phyloP scores from a whole-genome alignment of 2,329 filamentous ascomycete genomes.

The Paecilomyces sp. region DNA sequence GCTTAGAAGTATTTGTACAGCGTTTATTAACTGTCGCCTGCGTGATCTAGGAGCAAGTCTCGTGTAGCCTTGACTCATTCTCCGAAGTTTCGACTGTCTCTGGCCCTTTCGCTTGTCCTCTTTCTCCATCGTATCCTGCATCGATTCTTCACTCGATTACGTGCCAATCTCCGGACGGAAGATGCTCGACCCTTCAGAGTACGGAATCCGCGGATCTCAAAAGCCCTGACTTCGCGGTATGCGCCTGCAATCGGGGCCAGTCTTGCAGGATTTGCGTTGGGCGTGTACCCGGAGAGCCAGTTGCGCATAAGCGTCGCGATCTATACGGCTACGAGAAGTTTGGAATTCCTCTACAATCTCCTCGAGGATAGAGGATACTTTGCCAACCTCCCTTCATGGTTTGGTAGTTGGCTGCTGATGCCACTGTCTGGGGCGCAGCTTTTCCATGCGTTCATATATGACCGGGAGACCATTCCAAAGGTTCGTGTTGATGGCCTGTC shows the following conservation, averaged over 20 bases:
- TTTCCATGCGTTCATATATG: constrained; percentile 68
- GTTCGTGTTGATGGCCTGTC: constrained; percentile 32
- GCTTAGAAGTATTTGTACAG: not conserved
- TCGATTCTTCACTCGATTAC: constrained; percentile 77
- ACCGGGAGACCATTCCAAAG: constrained; percentile 64
- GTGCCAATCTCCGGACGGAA: constrained; percentile 70
- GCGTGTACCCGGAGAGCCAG: constrained; percentile 64
- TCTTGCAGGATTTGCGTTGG: constrained; percentile 74
- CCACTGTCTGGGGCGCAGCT: constrained; percentile 70
- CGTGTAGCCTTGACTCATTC: constrained; percentile 45
- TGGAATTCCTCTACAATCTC: constrained; percentile 82
- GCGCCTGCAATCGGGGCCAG: constrained; percentile 88
- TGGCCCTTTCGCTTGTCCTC: constrained; percentile 77
- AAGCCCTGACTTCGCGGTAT: constrained; percentile 70
- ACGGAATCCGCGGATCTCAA: constrained; percentile 71
- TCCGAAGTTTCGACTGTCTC: constrained; percentile 66
- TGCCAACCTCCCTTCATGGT: constrained; percentile 70
- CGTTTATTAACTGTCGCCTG: not conserved
- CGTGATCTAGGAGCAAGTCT: constrained; percentile 22
- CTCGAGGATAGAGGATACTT: constrained; percentile 66
- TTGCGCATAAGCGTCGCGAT: constrained; percentile 75
- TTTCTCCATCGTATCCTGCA: constrained; percentile 84
- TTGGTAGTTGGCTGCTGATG: constrained; percentile 76
- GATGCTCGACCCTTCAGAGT: constrained; percentile 72
- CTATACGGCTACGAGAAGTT: constrained; percentile 69